Percentiles rank a stretch among this genome's conserved stretches.
Conservation (phyloP, 1,284 basidiomycete species). For the Sphagnurus paluster region DNA sequence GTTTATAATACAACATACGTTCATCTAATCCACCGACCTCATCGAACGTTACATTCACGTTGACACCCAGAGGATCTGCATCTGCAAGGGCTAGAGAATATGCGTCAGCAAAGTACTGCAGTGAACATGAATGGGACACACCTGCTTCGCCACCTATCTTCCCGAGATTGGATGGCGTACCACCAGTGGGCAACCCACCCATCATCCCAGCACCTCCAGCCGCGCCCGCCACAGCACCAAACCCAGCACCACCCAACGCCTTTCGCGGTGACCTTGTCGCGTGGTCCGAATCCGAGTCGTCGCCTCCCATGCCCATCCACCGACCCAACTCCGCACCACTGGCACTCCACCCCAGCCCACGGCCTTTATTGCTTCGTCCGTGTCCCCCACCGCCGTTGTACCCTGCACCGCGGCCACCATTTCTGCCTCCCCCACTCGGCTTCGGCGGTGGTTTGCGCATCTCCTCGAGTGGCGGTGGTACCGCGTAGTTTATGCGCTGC, state of each 20-base stretch:
- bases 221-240: slow-evolving; percentile 44
- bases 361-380: slow-evolving; percentile 36
- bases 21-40: slow-evolving; percentile 97
- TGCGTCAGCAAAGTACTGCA: slow-evolving; percentile 16
- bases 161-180: slow-evolving; percentile 78
- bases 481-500: slow-evolving; percentile 71
- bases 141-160: slow-evolving; percentile 75
- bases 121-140: slow-evolving; percentile 25
- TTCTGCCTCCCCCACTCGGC: slow-evolving; percentile 21
- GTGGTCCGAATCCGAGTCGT: slow-evolving; percentile 79
- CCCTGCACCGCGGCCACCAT: slow-evolving; percentile 22
- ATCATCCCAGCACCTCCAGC: slow-evolving; percentile 51
- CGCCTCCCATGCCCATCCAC: slow-evolving; percentile 70
- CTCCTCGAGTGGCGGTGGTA: slow-evolving; percentile 74
- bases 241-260: slow-evolving; percentile 54
- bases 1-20: slow-evolving; percentile 50
- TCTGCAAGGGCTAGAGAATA: slow-evolving; percentile 78
- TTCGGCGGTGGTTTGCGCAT: slow-evolving; percentile 47
- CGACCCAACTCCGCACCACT: slow-evolving; percentile 70
- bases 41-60: slow-evolving; percentile 93
- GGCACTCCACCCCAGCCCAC: slow-evolving; percentile 72
- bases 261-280: slow-evolving; percentile 66
- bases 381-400: slow-evolving; percentile 31
- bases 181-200: slow-evolving; percentile 59
- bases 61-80: slow-evolving; percentile 93